Evolutionary conservation across 2,329 filamentous ascomycete genomes (phyloP).

Genomic region (Cladosporium austrohemisphaericum): DNA sequence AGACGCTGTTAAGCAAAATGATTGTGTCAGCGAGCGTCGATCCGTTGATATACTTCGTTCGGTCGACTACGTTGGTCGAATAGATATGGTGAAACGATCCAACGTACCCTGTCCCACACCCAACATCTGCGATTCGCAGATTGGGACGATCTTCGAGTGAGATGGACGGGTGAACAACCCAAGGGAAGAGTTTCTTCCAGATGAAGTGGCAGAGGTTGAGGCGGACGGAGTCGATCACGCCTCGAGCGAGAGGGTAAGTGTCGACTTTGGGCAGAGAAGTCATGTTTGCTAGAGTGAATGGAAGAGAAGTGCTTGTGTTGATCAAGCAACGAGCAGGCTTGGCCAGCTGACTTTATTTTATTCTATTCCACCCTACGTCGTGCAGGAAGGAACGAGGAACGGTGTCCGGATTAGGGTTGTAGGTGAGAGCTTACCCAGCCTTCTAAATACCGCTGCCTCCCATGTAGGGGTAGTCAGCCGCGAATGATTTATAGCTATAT

Average conservation of each 20-base stretch:
- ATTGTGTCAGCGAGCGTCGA: not conserved
- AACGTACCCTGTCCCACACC: conserved; percentile 9
- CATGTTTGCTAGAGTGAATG: too few species aligned
- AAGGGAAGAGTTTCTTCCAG: conserved; percentile 13
- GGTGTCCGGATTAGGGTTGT: not conserved
- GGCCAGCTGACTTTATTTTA: not conserved
- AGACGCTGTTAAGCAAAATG: too few species aligned
- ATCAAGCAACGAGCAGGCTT: not conserved
- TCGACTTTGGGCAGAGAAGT: conserved; percentile 3
- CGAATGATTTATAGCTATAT: too few species aligned
- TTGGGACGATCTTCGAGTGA: not conserved
- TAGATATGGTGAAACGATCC: not conserved
- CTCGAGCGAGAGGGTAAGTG: conserved; percentile 12
- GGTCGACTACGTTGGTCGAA: not conserved
- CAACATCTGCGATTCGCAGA: conserved; percentile 11
- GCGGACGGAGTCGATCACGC: conserved; percentile 8
- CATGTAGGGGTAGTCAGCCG: too few species aligned
- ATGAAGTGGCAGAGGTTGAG: conserved; percentile 15
- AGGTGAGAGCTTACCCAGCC: conserved; percentile 3
- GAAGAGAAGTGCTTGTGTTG: not conserved
- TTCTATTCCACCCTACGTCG: not conserved
- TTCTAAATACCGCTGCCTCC: too few species aligned
- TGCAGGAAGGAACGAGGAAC: not conserved
- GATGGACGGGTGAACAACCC: conserved; percentile 13
- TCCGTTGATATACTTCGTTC: not conserved